Conservation (phyloP, 768 basidiomycete genomes). For the Pulveroboletus sp. region DNA sequence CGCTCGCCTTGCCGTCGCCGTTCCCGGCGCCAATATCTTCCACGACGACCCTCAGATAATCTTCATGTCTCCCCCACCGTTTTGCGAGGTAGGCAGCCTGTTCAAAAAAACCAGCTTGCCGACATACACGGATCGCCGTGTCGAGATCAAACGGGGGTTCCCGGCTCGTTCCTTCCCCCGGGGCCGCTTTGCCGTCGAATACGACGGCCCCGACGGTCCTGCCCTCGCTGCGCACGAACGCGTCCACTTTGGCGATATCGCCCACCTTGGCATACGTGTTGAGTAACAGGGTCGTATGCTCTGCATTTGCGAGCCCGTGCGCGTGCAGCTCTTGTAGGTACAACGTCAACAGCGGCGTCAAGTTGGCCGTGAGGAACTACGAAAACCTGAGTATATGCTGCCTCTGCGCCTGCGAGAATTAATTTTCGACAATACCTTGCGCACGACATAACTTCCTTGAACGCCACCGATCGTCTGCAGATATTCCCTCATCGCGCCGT, state of each 20-base stretch:
- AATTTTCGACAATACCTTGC: constrained; percentile 61
- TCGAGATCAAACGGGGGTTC: constrained; percentile 96
- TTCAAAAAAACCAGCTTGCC: constrained; percentile 94
- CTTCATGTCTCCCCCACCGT: constrained; percentile 88
- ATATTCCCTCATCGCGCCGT: constrained; percentile 90
- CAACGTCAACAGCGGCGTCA: constrained; percentile 91
- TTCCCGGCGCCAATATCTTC: constrained; percentile 66
- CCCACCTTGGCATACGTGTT: constrained; percentile 98
- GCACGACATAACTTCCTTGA: constrained; percentile 93
- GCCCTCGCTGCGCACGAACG: constrained; percentile 88
- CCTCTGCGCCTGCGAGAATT: background rate
- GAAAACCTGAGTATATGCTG: constrained; percentile 2
- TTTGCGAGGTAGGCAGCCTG: constrained; percentile 92
- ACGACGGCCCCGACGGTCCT: constrained; percentile 32
- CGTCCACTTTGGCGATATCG: constrained; percentile 82
- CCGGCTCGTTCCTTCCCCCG: constrained; percentile 41
- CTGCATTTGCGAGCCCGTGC: constrained; percentile 85
- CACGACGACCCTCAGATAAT: constrained; percentile 89
- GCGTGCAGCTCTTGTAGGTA: constrained; percentile 95
- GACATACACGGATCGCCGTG: constrained; percentile 93
- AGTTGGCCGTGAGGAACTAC: constrained; percentile 94
- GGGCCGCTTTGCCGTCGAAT: constrained; percentile 16
- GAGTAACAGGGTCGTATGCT: constrained; percentile 93
- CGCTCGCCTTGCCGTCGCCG: constrained; percentile 4
- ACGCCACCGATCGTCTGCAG: constrained; percentile 84